Percentiles rank a stretch among this genome's conserved stretches.
Evolutionary conservation across 1,284 basidiomycete species (phyloP).

Genomic region (Mycena sp.): DNA sequence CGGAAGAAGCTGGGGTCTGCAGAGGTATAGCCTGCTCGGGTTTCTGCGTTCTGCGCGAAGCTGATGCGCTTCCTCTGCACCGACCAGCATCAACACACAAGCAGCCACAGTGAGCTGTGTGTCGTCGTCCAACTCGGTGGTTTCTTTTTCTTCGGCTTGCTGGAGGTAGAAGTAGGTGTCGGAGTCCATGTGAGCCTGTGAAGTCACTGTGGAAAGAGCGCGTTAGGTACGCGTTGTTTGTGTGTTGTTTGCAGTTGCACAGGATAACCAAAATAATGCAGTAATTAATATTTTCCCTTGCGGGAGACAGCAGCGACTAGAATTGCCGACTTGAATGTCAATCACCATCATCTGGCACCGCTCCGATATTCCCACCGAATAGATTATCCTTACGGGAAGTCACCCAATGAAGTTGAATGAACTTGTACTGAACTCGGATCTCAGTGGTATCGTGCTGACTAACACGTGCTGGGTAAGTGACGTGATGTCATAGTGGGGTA

Average conservation of each 20-base stretch:
- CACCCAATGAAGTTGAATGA: too few species aligned
- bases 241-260: not conserved
- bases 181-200: not conserved
- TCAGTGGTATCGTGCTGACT: too few species aligned
- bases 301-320: too few species aligned
- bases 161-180: not conserved
- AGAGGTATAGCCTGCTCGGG: constrained; percentile 36
- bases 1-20: constrained; percentile 43
- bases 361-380: too few species aligned
- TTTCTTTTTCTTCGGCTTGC: not conserved
- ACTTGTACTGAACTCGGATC: too few species aligned
- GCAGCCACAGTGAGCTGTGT: constrained; percentile 22
- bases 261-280: not conserved
- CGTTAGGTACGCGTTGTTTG: not conserved
- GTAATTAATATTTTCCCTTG: not conserved
- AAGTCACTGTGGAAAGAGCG: not conserved
- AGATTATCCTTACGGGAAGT: too few species aligned
- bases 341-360: too few species aligned
- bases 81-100: constrained; percentile 28
- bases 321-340: too few species aligned
- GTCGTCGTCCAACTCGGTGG: not conserved
- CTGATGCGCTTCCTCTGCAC: not conserved
- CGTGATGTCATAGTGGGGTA: too few species aligned
- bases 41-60: constrained; percentile 3
- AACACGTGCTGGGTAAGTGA: too few species aligned